Evolutionary conservation across 2,329 filamentous ascomycete genomes (phyloP), one percentile per base, ranked within the genome.

Genomic region (Cryphonectria japonica): DNA sequence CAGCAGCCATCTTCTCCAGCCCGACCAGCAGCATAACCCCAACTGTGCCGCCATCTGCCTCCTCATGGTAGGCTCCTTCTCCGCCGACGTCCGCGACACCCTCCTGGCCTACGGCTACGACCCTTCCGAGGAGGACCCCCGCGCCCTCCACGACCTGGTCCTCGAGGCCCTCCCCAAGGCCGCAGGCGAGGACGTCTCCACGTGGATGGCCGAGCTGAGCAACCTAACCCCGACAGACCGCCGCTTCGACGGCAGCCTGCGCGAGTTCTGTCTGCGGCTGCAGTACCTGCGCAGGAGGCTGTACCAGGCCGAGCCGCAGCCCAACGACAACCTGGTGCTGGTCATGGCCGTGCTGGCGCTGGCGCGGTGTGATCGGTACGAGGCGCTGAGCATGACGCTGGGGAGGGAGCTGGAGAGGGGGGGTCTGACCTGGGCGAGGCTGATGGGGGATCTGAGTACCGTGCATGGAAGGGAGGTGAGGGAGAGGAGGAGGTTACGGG

Each of bases 261-360:
- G 71, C 34, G 69, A 60, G 62, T 72, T 66, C 39, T 66, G 54
- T 46, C 57, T 72, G 66, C 46, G 69, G 9, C 54, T 72, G 66
- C 50, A 59, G n/a, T 72, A 72, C 66, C 66, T 72, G 14, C 71
- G 71, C 34, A 59, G 66, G 61, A 39, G 71, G 59, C 66, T 72
- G 32, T 65, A 71, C 46, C 69, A 71, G 39, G 66, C 71, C 7
- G 71, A 72, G 69, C 71, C 71, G 37, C 71, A 72, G 66, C 71
- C 71, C 2, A 72, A 72, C 19, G 71, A 72, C 16, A 72, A 71
- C 57, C 61, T 72, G 63, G 71, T 72, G 46, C 71, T 72, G 43
- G 71, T 72, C 57, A 72, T 71, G 71, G 71, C 69, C 6, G 70
- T 72, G 43, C 57, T 72, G 63, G 71, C 57, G 16, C 66, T 72